phyloP scores from a whole-genome alignment of 306 rosid genomes.

The Rosa persica region DNA sequence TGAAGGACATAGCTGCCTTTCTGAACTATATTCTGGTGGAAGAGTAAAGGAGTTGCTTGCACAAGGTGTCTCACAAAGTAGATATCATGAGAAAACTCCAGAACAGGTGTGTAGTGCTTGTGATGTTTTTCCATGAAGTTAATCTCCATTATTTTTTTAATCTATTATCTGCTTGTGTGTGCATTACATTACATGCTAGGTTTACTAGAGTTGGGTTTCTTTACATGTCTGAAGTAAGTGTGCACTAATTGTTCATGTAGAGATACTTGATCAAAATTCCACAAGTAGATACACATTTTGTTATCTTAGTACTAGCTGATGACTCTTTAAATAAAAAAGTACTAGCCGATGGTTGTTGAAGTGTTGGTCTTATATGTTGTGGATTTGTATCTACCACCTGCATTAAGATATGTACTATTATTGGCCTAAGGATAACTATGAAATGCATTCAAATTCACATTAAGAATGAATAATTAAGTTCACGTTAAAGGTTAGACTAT shows the following conservation, averaged over 20 bases:
- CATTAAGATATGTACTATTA: neutral
- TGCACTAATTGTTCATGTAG: neutral
- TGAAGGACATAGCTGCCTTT: constrained; percentile 87
- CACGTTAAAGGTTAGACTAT: neutral
- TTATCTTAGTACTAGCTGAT: neutral
- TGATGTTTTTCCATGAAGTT: neutral
- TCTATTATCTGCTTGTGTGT: too few relatives aligned
- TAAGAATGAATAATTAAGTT: neutral
- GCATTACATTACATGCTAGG: too few relatives aligned
- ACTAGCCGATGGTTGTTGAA: neutral
- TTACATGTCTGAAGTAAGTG: neutral
- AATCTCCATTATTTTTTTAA: neutral
- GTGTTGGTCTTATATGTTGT: neutral
- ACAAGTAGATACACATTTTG: neutral
- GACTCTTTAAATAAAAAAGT: neutral
- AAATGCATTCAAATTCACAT: neutral
- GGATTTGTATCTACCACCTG: neutral
- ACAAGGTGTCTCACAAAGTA: constrained; percentile 90
- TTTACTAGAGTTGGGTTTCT: neutral
- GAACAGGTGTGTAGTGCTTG: constrained; percentile 73
- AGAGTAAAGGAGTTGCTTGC: constrained; percentile 97
- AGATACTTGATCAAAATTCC: neutral
- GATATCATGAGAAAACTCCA: constrained; percentile 97
- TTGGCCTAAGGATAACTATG: neutral
- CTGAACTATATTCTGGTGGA: constrained; percentile 97